Evolutionary conservation across 495 filamentous ascomycete genomes (phyloP).

Genomic region (Penicillium arizonense): DNA sequence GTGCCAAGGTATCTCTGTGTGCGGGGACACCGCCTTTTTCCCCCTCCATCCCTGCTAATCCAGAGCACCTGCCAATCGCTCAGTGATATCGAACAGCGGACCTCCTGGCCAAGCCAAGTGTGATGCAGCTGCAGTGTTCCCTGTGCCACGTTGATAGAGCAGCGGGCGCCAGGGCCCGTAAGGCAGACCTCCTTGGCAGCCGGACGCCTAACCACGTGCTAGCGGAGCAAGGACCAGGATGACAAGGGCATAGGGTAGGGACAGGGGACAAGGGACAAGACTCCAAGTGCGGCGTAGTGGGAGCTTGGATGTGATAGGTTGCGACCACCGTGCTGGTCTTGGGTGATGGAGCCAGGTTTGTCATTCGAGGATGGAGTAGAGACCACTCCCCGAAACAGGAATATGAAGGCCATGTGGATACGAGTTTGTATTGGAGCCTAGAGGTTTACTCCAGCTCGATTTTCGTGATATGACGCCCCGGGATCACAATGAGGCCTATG

Average conservation of each 20-base stretch:
- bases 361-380: constrained; percentile 9
- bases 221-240: constrained; percentile 9
- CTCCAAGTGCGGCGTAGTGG: constrained; percentile 3
- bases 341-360: constrained; percentile 1
- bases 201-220: constrained; percentile 12
- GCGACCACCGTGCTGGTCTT: background rate
- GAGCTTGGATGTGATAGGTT: background rate
- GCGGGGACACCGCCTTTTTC: constrained; percentile 29
- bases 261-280: constrained; percentile 5
- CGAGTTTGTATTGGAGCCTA: constrained; percentile 12
- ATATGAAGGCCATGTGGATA: constrained; percentile 24
- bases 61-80: constrained; percentile 1
- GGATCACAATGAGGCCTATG: constrained; percentile 87
- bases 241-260: constrained; percentile 3
- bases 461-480: constrained; percentile 78
- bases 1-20: constrained; percentile 23
- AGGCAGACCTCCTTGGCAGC: constrained; percentile 14
- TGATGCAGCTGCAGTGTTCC: constrained; percentile 18
- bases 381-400: constrained; percentile 11
- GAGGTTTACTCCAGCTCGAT: constrained; percentile 79
- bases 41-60: constrained; percentile 8
- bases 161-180: constrained; percentile 4
- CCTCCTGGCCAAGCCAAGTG: constrained; percentile 13
- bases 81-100: constrained; percentile 1
- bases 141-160: constrained; percentile 19